A percentile compares a stretch with the other conserved stretches of the same genome.
phyloP scores from a whole-genome alignment of 1,284 basidiomycete species.

The Schizophyllum commune region DNA sequence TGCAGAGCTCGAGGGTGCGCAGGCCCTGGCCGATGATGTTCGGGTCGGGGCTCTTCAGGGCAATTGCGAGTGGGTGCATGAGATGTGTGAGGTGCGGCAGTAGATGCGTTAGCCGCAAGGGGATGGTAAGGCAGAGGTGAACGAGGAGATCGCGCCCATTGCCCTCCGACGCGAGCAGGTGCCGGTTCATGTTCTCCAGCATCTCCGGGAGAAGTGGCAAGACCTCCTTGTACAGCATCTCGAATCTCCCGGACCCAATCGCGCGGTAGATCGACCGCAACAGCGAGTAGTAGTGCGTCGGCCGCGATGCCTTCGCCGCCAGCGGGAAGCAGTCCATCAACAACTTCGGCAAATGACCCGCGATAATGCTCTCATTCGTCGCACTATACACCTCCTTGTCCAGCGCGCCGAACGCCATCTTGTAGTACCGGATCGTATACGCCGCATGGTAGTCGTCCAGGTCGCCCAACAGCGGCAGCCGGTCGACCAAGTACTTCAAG shows the following conservation, averaged over 20 bases:
- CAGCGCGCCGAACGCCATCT: conserved; percentile 93
- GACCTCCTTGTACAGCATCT: conserved; percentile 94
- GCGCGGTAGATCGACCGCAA: conserved; percentile 92
- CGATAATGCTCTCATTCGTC: conserved; percentile 87
- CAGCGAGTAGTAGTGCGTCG: conserved; percentile 92
- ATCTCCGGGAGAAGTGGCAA: conserved; percentile 94
- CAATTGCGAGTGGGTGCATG: conserved; percentile 94
- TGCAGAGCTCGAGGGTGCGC: conserved; percentile 96
- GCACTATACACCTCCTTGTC: conserved; percentile 23
- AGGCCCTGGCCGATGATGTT: conserved; percentile 96
- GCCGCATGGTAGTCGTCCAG: conserved; percentile 78
- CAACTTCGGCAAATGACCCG: conserved; percentile 87
- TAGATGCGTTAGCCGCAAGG: conserved; percentile 91
- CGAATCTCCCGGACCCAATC: conserved; percentile 92
- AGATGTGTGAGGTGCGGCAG: conserved; percentile 93
- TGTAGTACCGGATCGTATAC: conserved; percentile 87
- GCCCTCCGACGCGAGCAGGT: conserved; percentile 78
- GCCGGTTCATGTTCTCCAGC: conserved; percentile 90
- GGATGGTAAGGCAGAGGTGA: conserved; percentile 96
- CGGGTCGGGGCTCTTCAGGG: conserved; percentile 71
- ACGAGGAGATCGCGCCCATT: conserved; percentile 86
- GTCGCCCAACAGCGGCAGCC: conserved; percentile 81
- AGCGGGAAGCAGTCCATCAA: conserved; percentile 97
- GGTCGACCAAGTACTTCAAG: conserved; percentile 80
- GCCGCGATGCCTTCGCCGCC: conserved; percentile 87